These are phyloP conservation scores for Capronia epimyces DNA, from an alignment of 2,329 filamentous ascomycete species.

Conservation along the genomic window DNA sequence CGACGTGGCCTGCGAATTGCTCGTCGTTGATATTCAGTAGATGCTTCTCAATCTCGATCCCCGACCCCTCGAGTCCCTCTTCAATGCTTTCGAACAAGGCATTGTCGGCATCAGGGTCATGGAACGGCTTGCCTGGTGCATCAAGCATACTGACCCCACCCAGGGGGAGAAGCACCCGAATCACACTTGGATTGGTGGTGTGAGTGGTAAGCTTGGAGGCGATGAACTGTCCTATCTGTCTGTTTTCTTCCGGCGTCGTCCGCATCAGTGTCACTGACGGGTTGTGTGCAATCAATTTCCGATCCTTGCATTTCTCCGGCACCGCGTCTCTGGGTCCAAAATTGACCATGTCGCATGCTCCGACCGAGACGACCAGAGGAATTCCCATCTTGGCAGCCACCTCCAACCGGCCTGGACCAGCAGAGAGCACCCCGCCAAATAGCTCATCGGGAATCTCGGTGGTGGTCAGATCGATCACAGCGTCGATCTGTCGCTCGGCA, in stretches of 20 bases:
- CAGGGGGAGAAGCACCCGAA: slow-evolving; percentile 56
- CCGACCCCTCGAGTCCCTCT: slow-evolving; percentile 45
- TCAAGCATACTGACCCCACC: slow-evolving; percentile 60
- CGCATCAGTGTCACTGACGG: slow-evolving; percentile 61
- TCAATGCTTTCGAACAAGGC: slow-evolving; percentile 46
- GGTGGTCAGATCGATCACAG: slow-evolving; percentile 65
- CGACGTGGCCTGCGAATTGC: slow-evolving; percentile 41
- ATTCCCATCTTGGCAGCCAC: slow-evolving; percentile 54
- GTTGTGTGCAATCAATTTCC: slow-evolving; percentile 61
- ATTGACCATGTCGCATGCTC: slow-evolving; percentile 58
- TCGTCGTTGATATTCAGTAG: slow-evolving; percentile 51
- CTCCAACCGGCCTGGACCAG: slow-evolving; percentile 52
- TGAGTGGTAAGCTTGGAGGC: slow-evolving; percentile 47
- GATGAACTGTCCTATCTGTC: slow-evolving; percentile 52
- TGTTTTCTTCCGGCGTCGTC: slow-evolving; percentile 55
- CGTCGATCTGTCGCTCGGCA: slow-evolving; percentile 54
- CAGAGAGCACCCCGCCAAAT: slow-evolving; percentile 58
- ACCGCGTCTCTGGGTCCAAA: slow-evolving; percentile 55
- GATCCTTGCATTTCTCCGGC: slow-evolving; percentile 49
- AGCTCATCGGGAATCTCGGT: slow-evolving; percentile 63
- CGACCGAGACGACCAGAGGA: slow-evolving; percentile 53
- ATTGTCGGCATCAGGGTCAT: slow-evolving; percentile 46
- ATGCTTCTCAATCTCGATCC: slow-evolving; percentile 49
- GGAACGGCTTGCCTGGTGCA: slow-evolving; percentile 50
- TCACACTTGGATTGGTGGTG: slow-evolving; percentile 38